Conservation (phyloP, 805 yeast species). For the Saccharomycopsis selenospora region DNA sequence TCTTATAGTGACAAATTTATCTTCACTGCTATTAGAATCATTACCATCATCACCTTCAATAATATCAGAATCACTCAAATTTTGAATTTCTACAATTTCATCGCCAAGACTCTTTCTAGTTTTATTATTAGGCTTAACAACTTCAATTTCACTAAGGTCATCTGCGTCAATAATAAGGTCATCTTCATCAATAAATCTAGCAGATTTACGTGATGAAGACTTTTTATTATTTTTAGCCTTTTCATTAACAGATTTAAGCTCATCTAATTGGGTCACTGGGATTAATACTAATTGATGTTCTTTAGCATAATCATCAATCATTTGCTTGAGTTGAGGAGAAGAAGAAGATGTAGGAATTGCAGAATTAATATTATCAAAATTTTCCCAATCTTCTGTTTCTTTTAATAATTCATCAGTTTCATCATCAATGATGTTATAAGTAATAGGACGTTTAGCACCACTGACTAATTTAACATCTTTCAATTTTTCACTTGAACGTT, state of each 20-base stretch:
- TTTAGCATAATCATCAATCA: constrained; percentile 17
- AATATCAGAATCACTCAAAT: constrained; percentile 15
- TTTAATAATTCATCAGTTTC: constrained; percentile 19
- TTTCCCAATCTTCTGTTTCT: constrained; percentile 18
- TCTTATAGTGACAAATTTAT: background rate
- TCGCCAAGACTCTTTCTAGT: constrained; percentile 19
- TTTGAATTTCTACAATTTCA: constrained; percentile 17
- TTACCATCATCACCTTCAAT: constrained; percentile 8
- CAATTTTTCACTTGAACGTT: constrained; percentile 3
- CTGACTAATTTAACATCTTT: constrained; percentile 7
- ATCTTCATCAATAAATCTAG: background rate
- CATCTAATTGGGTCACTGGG: constrained; percentile 5
- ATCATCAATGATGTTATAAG: constrained; percentile 11
- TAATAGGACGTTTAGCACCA: background rate
- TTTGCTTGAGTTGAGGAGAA: constrained; percentile 5
- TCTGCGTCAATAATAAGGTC: background rate
- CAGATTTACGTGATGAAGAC: background rate
- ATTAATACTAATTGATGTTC: constrained; percentile 14
- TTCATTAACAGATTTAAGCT: constrained; percentile 5
- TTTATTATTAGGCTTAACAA: constrained; percentile 7
- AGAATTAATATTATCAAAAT: constrained; percentile 6
- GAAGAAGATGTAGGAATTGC: background rate
- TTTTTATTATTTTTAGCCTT: constrained; percentile 7
- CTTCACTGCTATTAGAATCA: background rate
- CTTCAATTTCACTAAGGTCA: background rate